phyloP scores from a whole-genome alignment of 2,329 filamentous ascomycete species.

The Neonectria sp. region DNA sequence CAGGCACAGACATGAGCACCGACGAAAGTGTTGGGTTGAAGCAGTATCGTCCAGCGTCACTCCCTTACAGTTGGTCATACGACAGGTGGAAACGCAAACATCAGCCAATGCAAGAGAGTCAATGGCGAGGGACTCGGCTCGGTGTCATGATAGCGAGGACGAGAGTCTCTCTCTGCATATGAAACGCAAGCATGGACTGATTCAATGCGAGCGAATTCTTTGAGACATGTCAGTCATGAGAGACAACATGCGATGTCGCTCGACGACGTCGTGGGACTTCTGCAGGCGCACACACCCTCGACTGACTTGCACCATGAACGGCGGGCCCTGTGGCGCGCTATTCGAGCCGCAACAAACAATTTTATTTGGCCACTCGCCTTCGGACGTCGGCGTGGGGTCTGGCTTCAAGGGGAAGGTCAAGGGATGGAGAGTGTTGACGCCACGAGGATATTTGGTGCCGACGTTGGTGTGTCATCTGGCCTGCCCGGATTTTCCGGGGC shows the following conservation, averaged over 20 bases:
- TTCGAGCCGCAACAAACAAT: conserved; percentile 33
- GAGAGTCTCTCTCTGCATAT: conserved; percentile 16
- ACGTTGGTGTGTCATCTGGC: conserved; percentile 8
- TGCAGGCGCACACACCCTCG: conserved; percentile 43
- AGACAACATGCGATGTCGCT: conserved; percentile 35
- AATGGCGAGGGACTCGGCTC: not conserved
- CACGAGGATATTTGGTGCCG: conserved; percentile 13
- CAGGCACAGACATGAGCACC: not conserved
- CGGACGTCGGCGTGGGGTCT: conserved; percentile 1
- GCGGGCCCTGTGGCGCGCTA: conserved; percentile 43
- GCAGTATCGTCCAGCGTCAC: not conserved
- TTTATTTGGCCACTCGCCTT: conserved; percentile 24
- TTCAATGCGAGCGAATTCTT: conserved; percentile 32
- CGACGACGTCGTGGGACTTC: conserved; percentile 33
- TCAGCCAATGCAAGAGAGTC: conserved; percentile 5
- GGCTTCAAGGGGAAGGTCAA: conserved; percentile 3
- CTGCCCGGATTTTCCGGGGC: conserved; percentile 11
- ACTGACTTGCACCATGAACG: conserved; percentile 41
- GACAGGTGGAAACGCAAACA: conserved; percentile 12
- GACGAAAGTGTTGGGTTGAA: not conserved
- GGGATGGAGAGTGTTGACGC: conserved; percentile 22
- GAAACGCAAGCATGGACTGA: conserved; percentile 34
- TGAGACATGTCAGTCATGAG: conserved; percentile 39
- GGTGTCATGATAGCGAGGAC: conserved; percentile 13
- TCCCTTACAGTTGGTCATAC: conserved; percentile 11